Conservation (phyloP, 2,329 filamentous ascomycete genomes). For the Calonectria leucothoes region DNA sequence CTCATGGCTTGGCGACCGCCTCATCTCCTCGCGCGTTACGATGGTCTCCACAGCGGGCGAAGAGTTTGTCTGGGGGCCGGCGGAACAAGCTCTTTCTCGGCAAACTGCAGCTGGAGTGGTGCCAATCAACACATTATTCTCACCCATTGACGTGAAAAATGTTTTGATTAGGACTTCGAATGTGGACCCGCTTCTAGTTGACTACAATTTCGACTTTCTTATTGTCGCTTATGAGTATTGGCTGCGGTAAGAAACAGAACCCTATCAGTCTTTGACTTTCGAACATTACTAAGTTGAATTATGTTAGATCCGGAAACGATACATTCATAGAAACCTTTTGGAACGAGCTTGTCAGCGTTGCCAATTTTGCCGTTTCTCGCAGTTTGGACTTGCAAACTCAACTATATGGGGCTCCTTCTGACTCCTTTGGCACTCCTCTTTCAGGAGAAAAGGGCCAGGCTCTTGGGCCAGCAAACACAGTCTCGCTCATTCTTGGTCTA, state of each 20-base stretch:
- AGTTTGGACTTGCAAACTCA: not conserved
- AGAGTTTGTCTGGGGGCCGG: not conserved
- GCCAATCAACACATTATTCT: not conserved
- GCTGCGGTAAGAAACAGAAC: not conserved
- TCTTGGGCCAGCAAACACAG: not conserved
- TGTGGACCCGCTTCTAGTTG: not conserved
- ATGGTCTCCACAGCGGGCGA: not conserved
- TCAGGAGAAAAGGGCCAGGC: not conserved
- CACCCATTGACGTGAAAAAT: not conserved
- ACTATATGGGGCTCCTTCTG: not conserved
- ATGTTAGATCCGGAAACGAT: not conserved
- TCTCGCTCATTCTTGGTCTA: not conserved
- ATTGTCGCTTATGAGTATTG: not conserved
- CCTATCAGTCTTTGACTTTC: too few relatives aligned
- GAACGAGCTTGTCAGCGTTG: not conserved
- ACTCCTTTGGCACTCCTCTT: not conserved
- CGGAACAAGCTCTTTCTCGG: not conserved
- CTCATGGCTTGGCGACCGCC: conserved; percentile 3
- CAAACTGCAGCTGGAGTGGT: not conserved
- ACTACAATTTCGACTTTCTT: not conserved
- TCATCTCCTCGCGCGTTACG: not conserved
- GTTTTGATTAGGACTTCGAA: not conserved
- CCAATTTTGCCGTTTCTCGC: not conserved
- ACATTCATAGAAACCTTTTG: not conserved
- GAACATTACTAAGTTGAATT: not conserved